A percentile compares a stretch with the other conserved stretches of the same genome.
Conservation (phyloP, 257 asterid genomes). For the Cruciata laevipes region DNA sequence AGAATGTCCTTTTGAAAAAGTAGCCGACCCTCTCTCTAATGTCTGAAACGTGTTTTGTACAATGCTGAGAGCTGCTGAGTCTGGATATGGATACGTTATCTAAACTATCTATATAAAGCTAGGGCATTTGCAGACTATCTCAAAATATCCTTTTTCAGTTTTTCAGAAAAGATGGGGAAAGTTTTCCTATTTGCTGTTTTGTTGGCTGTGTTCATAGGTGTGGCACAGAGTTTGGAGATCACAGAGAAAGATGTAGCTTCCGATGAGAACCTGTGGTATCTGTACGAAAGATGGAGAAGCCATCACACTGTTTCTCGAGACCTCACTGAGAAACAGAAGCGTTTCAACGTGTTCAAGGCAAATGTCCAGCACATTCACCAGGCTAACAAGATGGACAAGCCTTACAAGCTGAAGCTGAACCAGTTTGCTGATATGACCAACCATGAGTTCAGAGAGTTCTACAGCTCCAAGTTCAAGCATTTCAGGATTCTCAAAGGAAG, state of each 20-base stretch:
- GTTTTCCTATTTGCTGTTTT: slow-evolving; percentile 27
- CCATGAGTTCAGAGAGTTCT: slow-evolving; percentile 53
- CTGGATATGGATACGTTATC: slow-evolving; percentile 19
- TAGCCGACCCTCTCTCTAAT: slow-evolving; percentile 22
- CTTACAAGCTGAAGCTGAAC: slow-evolving; percentile 82
- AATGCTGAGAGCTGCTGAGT: slow-evolving; percentile 16
- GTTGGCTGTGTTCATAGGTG: slow-evolving; percentile 27
- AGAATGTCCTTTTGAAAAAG: slow-evolving; percentile 13
- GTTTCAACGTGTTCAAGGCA: slow-evolving; percentile 78
- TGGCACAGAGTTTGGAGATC: slow-evolving; percentile 52
- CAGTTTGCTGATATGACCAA: slow-evolving; percentile 70
- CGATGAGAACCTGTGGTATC: slow-evolving; percentile 71
- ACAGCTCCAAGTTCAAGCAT: slow-evolving; percentile 62
- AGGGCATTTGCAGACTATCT: neutral
- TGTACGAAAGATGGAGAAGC: slow-evolving; percentile 81
- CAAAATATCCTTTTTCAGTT: slow-evolving; percentile 4
- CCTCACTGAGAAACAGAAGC: slow-evolving; percentile 49
- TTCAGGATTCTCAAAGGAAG: slow-evolving; percentile 48
- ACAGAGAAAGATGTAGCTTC: slow-evolving; percentile 63
- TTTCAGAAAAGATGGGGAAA: slow-evolving; percentile 24
- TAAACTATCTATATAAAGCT: slow-evolving; percentile 20
- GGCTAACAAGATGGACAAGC: slow-evolving; percentile 65
- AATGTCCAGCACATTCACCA: slow-evolving; percentile 60
- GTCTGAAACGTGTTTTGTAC: slow-evolving; percentile 19
- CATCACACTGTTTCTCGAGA: slow-evolving; percentile 65